Percentiles rank a stretch among this genome's conserved stretches.
These are phyloP conservation scores for Tetracladium maxilliforme DNA, from an alignment of 2,329 filamentous ascomycete genomes.

Conservation along the genomic window DNA sequence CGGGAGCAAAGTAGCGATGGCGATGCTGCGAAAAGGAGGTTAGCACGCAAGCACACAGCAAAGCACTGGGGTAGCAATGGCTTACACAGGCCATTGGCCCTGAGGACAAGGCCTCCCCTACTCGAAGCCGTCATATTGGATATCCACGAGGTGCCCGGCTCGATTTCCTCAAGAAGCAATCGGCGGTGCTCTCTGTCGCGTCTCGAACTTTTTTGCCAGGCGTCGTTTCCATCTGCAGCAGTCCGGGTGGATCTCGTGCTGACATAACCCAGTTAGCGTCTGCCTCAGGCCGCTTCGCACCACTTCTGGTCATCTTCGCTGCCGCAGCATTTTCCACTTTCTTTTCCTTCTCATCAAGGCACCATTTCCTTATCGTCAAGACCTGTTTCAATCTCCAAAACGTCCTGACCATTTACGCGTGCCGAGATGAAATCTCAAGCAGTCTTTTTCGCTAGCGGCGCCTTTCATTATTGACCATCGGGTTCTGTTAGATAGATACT, in stretches of 20 bases:
- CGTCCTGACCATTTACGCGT: slow-evolving; percentile 84
- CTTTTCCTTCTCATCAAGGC: slow-evolving; percentile 42
- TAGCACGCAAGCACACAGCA: too few relatives aligned
- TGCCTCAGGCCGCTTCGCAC: too few relatives aligned
- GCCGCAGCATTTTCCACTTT: slow-evolving; percentile 13
- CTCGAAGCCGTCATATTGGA: slow-evolving; percentile 37
- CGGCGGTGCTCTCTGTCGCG: too few relatives aligned
- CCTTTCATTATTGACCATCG: slow-evolving; percentile 60
- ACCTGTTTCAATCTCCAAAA: slow-evolving; percentile 51
- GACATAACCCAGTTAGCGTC: too few relatives aligned
- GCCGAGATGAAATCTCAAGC: slow-evolving; percentile 66
- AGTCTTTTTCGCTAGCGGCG: slow-evolving; percentile 98
- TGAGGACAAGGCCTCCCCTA: slow-evolving; percentile 31
- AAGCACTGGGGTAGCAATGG: too few relatives aligned
- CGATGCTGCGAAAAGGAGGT: too few relatives aligned
- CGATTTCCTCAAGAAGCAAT: background rate
- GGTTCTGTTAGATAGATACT: slow-evolving; percentile 95
- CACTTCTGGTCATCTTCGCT: too few relatives aligned
- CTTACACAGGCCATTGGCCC: slow-evolving; percentile 13
- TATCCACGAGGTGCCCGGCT: slow-evolving; percentile 1
- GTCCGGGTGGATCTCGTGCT: too few relatives aligned
- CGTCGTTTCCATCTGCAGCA: too few relatives aligned
- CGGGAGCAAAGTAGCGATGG: too few relatives aligned
- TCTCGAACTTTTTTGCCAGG: too few relatives aligned
- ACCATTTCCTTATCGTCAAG: slow-evolving; percentile 93